phyloP scores from a whole-genome alignment of 169 alveolate species.

The Plasmodium malariae region DNA sequence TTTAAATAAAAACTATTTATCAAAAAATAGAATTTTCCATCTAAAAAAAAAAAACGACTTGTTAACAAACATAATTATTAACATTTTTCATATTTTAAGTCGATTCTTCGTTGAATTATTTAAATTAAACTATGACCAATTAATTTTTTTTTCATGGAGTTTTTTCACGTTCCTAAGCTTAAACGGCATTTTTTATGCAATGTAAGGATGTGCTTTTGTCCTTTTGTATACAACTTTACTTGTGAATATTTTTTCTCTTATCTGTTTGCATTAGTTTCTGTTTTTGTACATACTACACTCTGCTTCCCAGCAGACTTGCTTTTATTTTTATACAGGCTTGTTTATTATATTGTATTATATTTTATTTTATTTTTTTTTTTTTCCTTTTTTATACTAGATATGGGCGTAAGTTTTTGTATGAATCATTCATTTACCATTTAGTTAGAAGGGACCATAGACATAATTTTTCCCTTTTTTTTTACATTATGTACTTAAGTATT shows the following conservation, averaged over 20 bases:
- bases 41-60: conserved; percentile 51
- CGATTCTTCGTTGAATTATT: conserved; percentile 26
- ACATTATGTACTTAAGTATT: conserved; percentile 91
- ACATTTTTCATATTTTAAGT: background rate
- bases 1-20: conserved; percentile 73
- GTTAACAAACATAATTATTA: conserved; percentile 46
- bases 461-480: conserved; percentile 97
- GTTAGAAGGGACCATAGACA: conserved; percentile 97
- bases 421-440: conserved; percentile 96
- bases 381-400: conserved; percentile 78
- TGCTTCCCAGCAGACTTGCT: background rate
- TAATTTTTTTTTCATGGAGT: conserved; percentile 86
- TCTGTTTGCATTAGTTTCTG: background rate
- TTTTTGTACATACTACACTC: background rate
- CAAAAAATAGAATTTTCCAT: conserved; percentile 45
- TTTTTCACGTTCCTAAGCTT: conserved; percentile 84
- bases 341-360: background rate
- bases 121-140: conserved; percentile 77
- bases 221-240: background rate
- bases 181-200: conserved; percentile 83
- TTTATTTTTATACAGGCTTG: background rate
- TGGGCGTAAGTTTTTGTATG: conserved; percentile 94
- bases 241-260: background rate
- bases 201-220: conserved; percentile 18
- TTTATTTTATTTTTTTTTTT: background rate